Evolutionary conservation across 2,329 filamentous ascomycete genomes (phyloP).

Genomic region (Coniella vitis): DNA sequence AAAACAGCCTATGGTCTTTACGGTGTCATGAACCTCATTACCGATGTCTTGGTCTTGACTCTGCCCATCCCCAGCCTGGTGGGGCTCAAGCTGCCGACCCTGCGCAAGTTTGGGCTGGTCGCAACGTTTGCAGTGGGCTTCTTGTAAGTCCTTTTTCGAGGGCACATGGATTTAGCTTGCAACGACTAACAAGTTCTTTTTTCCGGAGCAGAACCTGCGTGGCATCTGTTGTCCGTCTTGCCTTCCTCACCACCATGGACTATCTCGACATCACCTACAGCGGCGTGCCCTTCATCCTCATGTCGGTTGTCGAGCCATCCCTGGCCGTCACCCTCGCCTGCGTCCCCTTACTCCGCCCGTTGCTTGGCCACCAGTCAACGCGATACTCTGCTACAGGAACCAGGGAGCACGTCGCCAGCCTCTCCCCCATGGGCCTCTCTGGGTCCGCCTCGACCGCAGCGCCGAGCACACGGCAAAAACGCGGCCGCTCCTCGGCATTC

Average conservation of each 20-base stretch:
- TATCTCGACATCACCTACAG: constrained; percentile 9
- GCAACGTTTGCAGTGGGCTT: constrained; percentile 6
- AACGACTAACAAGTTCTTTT: background rate
- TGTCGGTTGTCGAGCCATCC: constrained; percentile 30
- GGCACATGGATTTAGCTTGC: no score
- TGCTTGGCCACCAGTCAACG: constrained; percentile 23
- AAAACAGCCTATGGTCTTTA: constrained; percentile 15
- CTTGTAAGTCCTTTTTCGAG: background rate
- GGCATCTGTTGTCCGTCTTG: constrained; percentile 4
- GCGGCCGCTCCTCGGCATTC: background rate
- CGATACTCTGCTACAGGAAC: constrained; percentile 4
- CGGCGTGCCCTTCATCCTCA: constrained; percentile 7
- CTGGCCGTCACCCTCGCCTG: constrained; percentile 33
- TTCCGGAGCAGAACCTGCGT: constrained; percentile 2
- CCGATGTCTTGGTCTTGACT: constrained; percentile 8
- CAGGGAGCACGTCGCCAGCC: background rate
- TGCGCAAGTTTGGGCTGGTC: constrained; percentile 6
- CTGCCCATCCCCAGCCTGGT: constrained; percentile 8
- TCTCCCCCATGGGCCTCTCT: background rate
- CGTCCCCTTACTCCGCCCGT: constrained; percentile 33
- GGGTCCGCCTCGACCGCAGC: background rate
- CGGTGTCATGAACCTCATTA: constrained; percentile 9
- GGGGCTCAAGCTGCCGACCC: constrained; percentile 1
- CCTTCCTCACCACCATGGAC: constrained; percentile 8
- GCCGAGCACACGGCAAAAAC: background rate